phyloP scores from a whole-genome alignment of 1,139 yeast genomes.

The Blastobotrys capitulatus region DNA sequence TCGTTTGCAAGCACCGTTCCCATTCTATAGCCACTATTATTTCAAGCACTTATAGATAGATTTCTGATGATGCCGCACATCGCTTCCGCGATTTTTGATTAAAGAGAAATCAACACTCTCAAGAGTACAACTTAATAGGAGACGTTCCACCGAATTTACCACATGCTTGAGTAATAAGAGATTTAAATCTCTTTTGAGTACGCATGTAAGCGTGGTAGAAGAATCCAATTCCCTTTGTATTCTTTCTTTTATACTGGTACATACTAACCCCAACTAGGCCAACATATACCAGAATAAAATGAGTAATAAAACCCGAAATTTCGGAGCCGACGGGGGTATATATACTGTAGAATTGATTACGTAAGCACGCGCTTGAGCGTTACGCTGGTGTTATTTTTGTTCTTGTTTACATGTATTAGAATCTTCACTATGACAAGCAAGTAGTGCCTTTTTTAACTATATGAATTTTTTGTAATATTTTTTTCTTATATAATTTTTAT shows the following conservation, averaged over 20 bases:
- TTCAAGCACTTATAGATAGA: conserved; percentile 23
- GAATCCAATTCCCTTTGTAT: conserved; percentile 2
- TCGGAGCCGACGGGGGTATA: too few relatives aligned
- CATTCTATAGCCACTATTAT: conserved; percentile 33
- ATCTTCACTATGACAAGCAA: too few relatives aligned
- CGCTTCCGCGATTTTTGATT: conserved; percentile 52
- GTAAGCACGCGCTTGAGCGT: too few relatives aligned
- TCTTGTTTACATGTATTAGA: too few relatives aligned
- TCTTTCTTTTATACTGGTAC: not conserved
- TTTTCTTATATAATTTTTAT: too few relatives aligned
- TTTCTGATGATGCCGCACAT: conserved; percentile 74
- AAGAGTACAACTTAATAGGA: conserved; percentile 41
- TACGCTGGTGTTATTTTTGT: too few relatives aligned
- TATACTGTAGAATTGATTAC: too few relatives aligned
- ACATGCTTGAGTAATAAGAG: conserved; percentile 30
- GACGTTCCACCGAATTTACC: conserved; percentile 82
- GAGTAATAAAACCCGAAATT: too few relatives aligned
- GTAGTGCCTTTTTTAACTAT: too few relatives aligned
- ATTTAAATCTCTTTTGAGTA: not conserved
- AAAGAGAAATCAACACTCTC: conserved; percentile 36
- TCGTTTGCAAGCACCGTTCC: conserved; percentile 54
- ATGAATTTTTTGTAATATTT: too few relatives aligned
- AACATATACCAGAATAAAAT: not conserved
- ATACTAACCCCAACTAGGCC: not conserved
- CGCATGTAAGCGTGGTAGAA: conserved; percentile 14